Evolutionary conservation across 495 filamentous ascomycete species (phyloP).

Genomic region (Daldinia childiae): DNA sequence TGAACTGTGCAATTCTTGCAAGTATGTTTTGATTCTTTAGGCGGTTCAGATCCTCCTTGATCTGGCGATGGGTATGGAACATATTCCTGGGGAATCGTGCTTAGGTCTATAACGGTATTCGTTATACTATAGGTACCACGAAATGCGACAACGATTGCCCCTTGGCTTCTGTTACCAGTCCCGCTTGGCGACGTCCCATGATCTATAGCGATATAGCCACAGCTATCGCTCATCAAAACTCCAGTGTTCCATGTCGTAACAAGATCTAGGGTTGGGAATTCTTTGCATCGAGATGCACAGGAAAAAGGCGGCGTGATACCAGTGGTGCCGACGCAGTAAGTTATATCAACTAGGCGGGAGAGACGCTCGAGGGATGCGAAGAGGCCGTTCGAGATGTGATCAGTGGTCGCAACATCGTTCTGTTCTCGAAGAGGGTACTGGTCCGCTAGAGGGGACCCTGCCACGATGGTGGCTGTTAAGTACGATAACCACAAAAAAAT

Average conservation of each 20-base stretch:
- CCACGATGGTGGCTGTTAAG: conserved; percentile 13
- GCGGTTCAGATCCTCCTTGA: conserved; percentile 47
- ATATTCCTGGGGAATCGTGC: conserved; percentile 87
- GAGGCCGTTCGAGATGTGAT: conserved; percentile 67
- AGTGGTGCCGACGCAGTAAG: conserved; percentile 88
- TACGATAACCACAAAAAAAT: conserved; percentile 19
- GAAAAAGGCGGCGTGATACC: conserved; percentile 84
- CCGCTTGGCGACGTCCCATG: conserved; percentile 54
- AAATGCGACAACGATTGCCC: conserved; percentile 85
- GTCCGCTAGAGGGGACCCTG: conserved; percentile 19
- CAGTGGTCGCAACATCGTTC: conserved; percentile 22
- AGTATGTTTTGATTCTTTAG: conserved; percentile 47
- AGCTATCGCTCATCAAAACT: conserved; percentile 84
- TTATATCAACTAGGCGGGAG: conserved; percentile 88
- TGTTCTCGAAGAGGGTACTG: conserved; percentile 31
- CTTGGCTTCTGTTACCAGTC: conserved; percentile 14
- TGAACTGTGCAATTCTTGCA: conserved; percentile 93
- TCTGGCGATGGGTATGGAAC: conserved; percentile 76
- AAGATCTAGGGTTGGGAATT: conserved; percentile 82
- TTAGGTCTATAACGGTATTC: conserved; percentile 89
- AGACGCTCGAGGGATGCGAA: conserved; percentile 87
- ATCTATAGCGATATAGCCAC: conserved; percentile 90
- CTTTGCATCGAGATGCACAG: conserved; percentile 82
- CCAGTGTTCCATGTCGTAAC: conserved; percentile 92
- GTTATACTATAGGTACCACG: conserved; percentile 92